Conservation (phyloP, 495 filamentous ascomycete genomes). For the Annulohypoxylon moriforme region DNA sequence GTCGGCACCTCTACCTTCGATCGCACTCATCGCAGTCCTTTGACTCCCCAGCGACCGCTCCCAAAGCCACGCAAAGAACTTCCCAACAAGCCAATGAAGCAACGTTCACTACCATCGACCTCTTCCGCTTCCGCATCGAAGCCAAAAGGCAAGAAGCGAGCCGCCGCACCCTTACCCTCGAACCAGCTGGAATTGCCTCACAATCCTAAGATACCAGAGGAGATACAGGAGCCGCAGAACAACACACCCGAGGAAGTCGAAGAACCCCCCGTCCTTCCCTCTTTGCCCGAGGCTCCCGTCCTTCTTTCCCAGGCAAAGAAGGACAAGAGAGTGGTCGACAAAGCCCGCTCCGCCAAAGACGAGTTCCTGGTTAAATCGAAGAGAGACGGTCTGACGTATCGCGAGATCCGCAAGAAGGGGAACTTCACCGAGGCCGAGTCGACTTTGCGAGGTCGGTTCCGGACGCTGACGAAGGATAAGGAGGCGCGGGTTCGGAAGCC, state of each 20-base stretch:
- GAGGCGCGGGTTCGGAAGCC: conserved; percentile 81
- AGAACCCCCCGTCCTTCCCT: not conserved
- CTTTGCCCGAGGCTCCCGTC: no score
- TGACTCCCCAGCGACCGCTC: conserved; percentile 14
- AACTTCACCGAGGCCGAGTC: conserved; percentile 84
- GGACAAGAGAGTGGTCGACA: not conserved
- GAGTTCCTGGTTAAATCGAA: conserved; percentile 73
- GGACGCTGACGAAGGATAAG: conserved; percentile 81
- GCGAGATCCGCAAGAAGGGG: conserved; percentile 75
- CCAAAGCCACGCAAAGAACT: conserved; percentile 51
- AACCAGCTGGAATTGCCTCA: not conserved
- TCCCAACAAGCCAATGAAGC: conserved; percentile 49
- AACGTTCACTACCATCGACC: conserved; percentile 58
- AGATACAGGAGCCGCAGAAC: conserved; percentile 6
- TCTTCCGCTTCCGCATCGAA: conserved; percentile 7
- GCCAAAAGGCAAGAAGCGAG: conserved; percentile 29
- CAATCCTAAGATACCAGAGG: not conserved
- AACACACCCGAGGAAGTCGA: not conserved
- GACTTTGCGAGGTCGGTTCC: conserved; percentile 82
- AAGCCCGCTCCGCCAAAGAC: conserved; percentile 60
- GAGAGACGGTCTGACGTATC: conserved; percentile 77
- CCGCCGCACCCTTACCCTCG: not conserved
- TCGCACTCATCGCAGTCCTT: conserved; percentile 21
- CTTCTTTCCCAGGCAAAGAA: not conserved
- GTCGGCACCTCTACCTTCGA: conserved; percentile 27